Base-by-base conservation (phyloP, 768 basidiomycete genomes). In the Imleria badia region DNA sequence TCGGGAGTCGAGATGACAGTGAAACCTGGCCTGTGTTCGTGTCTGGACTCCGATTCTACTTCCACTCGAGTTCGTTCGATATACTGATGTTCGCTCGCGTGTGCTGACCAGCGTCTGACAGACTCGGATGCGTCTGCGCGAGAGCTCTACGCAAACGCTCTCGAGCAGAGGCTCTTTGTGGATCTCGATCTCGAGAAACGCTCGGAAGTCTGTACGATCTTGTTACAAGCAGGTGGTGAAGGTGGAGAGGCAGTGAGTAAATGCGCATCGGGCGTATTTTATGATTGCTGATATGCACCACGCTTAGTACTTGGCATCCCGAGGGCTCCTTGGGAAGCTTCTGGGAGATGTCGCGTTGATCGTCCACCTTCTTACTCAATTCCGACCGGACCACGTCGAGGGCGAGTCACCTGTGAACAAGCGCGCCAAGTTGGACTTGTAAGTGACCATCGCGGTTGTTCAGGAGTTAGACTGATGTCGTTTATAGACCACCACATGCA, bases 401-500 rank as follows among this genome's bases (percentile, higher is more conserved):
- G 62, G 66, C 6, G 72, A 71, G 14, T 72, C 79, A 10, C 83
- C 82, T 14, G 79, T 81, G 1, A 76, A 73, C 43, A 94, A 94
- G 72, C 81, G 89, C 19, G 74, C 77, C 11, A 90, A 84, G 64
- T 67, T 83, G 8, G 74, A 81, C 10, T 75, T 75, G 88, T 89
- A 60, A 31, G 88, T 86, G 56, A 33, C 79, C 33, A 20, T 48
- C 20, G 6, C 45, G 20, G 19, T 52, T 31, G 11, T 15, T 39
- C 20, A 5, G 4, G 19, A 5, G 15, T 30, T 31, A 14, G 8
- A 45, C 36, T 49, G 22, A 60, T 19, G 20, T 10, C 38, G 8
- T 45, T 26, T 42, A 19, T 43, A 65, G 56, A 47, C 19, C 31
- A 19, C 54, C 58, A 20, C 35, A 38, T 42, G 72, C 73, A 19